Evolutionary conservation across 192 early-diverging fungal genomes (phyloP).

Genomic region (Coemansia sp.): DNA sequence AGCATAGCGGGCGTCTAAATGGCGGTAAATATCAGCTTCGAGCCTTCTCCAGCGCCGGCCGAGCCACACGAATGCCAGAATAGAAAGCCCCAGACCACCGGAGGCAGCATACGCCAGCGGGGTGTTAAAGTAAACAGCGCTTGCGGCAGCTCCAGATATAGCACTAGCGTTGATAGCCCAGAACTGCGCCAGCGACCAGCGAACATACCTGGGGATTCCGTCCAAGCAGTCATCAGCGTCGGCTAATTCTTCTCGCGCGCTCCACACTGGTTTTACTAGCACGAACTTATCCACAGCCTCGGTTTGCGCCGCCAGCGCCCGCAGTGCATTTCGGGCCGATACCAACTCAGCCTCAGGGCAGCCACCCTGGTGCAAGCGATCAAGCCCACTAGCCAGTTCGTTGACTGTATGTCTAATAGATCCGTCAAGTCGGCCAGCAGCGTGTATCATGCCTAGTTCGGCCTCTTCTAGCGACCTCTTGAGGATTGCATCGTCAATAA

Average conservation of each 20-base stretch:
- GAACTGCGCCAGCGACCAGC: slow-evolving; percentile 37
- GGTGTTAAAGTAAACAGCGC: not conserved
- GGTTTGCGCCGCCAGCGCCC: slow-evolving; percentile 18
- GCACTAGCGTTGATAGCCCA: slow-evolving; percentile 37
- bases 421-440: slow-evolving; percentile 41
- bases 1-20: slow-evolving; percentile 20
- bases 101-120: slow-evolving; percentile 21
- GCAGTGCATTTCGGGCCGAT: slow-evolving; percentile 19
- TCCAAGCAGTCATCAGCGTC: slow-evolving; percentile 20
- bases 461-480: slow-evolving; percentile 43
- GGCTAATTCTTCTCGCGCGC: slow-evolving; percentile 14
- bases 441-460: slow-evolving; percentile 46
- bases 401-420: slow-evolving; percentile 8
- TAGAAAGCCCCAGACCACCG: slow-evolving; percentile 14
- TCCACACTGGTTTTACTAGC: slow-evolving; percentile 38
- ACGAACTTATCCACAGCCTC: slow-evolving; percentile 30
- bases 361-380: not conserved
- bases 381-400: slow-evolving; percentile 16
- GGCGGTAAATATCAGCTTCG: slow-evolving; percentile 9
- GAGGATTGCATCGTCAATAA: slow-evolving; percentile 31
- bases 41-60: slow-evolving; percentile 36
- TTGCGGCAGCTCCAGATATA: slow-evolving; percentile 5
- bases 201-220: slow-evolving; percentile 30
- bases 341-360: not conserved
- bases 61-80: slow-evolving; percentile 35